Conservation (phyloP, 2,329 filamentous ascomycete species). For the Talaromyces sp. region DNA sequence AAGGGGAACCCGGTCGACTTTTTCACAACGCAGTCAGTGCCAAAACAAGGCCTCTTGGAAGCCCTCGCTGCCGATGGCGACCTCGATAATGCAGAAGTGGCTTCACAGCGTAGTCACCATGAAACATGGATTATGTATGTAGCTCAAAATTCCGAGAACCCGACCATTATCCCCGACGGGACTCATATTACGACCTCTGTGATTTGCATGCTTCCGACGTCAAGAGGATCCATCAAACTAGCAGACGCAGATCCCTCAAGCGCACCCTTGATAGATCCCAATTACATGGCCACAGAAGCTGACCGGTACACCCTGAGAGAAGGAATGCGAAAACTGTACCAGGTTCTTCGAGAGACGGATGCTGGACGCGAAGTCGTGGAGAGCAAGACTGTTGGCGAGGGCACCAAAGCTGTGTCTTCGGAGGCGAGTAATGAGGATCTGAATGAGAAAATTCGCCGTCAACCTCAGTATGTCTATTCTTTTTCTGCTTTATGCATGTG, state of each 20-base stretch:
- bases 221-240: conserved; percentile 8
- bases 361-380: background rate
- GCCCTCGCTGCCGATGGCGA: conserved; percentile 1
- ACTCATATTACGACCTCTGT: conserved; percentile 10
- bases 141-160: background rate
- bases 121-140: conserved; percentile 5
- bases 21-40: conserved; percentile 7
- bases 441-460: conserved; percentile 1
- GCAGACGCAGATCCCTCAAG: background rate
- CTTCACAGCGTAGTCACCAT: conserved; percentile 1
- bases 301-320: background rate
- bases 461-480: background rate
- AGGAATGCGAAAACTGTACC: background rate
- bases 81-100: background rate
- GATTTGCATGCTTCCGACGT: conserved; percentile 7
- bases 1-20: conserved; percentile 15
- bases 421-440: too few species aligned
- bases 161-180: conserved; percentile 2
- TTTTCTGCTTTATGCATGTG: too few species aligned
- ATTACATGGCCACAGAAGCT: background rate
- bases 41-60: conserved; percentile 3
- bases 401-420: too few species aligned
- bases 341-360: background rate
- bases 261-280: background rate
- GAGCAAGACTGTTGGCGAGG: too few species aligned